A percentile compares a stretch with the other conserved stretches of the same genome.
phyloP scores from a whole-genome alignment of 2,329 filamentous ascomycete genomes.

The Endoconidiophora polonica region DNA sequence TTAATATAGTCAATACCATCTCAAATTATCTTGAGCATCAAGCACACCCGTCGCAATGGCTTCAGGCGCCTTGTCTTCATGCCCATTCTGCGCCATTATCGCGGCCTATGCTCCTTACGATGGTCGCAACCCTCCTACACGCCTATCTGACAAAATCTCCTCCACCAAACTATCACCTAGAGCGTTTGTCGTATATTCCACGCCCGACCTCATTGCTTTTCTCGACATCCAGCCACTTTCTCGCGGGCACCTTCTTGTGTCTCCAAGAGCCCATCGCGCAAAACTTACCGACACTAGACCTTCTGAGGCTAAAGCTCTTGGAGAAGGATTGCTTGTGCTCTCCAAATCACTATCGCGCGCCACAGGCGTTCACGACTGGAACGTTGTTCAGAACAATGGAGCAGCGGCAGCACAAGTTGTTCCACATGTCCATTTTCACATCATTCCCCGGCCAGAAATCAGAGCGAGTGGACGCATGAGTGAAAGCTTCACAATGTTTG shows the following conservation, averaged over 20 bases:
- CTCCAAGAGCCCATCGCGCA: slow-evolving; percentile 57
- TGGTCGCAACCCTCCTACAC: slow-evolving; percentile 26
- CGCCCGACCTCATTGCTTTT: slow-evolving; percentile 64
- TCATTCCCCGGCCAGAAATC: slow-evolving; percentile 69
- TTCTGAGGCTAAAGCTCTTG: slow-evolving; percentile 48
- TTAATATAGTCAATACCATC: neutral
- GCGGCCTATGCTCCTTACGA: slow-evolving; percentile 31
- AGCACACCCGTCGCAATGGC: neutral
- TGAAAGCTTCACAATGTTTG: slow-evolving; percentile 70
- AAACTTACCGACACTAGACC: slow-evolving; percentile 50
- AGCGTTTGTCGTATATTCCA: slow-evolving; percentile 58
- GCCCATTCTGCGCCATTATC: slow-evolving; percentile 48
- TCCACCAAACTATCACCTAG: slow-evolving; percentile 24
- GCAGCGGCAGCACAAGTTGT: slow-evolving; percentile 82
- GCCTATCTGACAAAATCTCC: slow-evolving; percentile 17
- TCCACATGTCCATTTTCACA: slow-evolving; percentile 84
- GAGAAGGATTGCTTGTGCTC: slow-evolving; percentile 52
- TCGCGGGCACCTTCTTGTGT: slow-evolving; percentile 66
- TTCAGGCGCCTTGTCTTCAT: slow-evolving; percentile 18
- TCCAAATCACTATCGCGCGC: slow-evolving; percentile 52
- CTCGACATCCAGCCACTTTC: slow-evolving; percentile 85
- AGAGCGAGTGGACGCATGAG: slow-evolving; percentile 34
- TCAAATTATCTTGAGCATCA: neutral
- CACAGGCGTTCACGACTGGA: slow-evolving; percentile 70
- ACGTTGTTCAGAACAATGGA: slow-evolving; percentile 93